Percentiles rank a stretch among this genome's conserved stretches.
Evolutionary conservation across 495 filamentous ascomycete genomes (phyloP).

Genomic region (Zalerion maritima): DNA sequence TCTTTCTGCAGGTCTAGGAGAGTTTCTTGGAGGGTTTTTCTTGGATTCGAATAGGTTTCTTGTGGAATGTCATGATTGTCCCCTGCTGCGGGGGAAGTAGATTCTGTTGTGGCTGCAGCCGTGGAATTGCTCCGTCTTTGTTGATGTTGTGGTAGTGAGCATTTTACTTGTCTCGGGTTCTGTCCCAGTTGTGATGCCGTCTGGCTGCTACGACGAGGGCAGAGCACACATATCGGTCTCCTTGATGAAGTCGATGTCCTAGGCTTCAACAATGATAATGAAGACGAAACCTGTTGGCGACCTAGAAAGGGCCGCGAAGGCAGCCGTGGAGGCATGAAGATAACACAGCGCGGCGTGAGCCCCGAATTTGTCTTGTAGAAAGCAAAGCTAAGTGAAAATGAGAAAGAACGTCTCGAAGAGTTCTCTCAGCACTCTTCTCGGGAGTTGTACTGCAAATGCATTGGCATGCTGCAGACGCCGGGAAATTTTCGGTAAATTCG

Average conservation of each 20-base stretch:
- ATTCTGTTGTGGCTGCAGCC: neutral
- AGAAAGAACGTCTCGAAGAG: no score
- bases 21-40: constrained; percentile 42
- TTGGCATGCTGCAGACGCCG: no score
- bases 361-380: no score
- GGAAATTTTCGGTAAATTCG: no score
- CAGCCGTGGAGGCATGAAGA: constrained; percentile 16
- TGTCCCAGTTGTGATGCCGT: neutral
- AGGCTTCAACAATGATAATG: constrained; percentile 6
- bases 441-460: no score
- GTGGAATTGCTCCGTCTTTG: constrained; percentile 1
- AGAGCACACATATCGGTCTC: constrained; percentile 13
- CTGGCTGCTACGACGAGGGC: constrained; percentile 3
- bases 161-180: constrained; percentile 2
- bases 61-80: no score
- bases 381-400: no score
- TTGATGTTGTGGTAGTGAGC: constrained; percentile 4
- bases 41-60: no score
- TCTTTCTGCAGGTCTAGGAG: constrained; percentile 46
- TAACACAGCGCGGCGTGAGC: no score
- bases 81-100: no score
- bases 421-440: no score
- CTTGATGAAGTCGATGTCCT: neutral
- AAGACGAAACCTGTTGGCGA: constrained; percentile 6
- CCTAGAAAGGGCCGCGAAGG: constrained; percentile 6